These are phyloP conservation scores for Panaeolus papilionaceus DNA, from an alignment of 768 basidiomycete species.

Conservation along the genomic window DNA sequence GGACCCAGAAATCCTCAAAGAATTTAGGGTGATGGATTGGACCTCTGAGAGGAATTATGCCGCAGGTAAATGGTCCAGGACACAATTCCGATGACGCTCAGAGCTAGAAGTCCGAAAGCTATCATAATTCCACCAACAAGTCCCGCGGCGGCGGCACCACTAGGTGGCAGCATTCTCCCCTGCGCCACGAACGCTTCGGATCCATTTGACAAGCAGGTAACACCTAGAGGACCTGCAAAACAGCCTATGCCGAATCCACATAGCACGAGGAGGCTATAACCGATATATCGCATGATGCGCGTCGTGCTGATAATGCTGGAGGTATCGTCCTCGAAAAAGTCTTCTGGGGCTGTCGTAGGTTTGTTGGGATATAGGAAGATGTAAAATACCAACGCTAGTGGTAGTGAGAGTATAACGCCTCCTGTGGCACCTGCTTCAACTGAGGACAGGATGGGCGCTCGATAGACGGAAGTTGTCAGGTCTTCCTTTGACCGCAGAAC, in stretches of 20 bases:
- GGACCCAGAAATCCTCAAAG: not conserved
- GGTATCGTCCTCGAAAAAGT: conserved; percentile 43
- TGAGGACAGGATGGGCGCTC: conserved; percentile 34
- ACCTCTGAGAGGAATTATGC: not conserved
- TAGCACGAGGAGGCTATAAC: conserved; percentile 26
- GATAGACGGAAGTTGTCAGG: conserved; percentile 26
- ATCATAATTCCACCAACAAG: conserved; percentile 37
- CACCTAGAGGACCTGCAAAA: conserved; percentile 39
- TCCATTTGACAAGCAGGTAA: conserved; percentile 34
- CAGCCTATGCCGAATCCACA: conserved; percentile 33
- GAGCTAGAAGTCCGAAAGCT: conserved; percentile 23
- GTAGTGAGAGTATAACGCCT: conserved; percentile 40
- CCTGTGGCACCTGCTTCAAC: conserved; percentile 40
- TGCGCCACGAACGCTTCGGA: conserved; percentile 19
- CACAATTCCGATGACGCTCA: conserved; percentile 20
- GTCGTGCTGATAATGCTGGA: conserved; percentile 18
- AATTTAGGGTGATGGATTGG: not conserved
- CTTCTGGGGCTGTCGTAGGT: conserved; percentile 32
- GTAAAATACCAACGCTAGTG: conserved; percentile 39
- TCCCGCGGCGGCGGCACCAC: conserved; percentile 39
- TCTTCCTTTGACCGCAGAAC: conserved; percentile 33
- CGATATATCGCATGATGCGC: conserved; percentile 22
- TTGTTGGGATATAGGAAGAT: conserved; percentile 33
- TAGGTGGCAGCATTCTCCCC: conserved; percentile 31
- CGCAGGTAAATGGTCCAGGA: conserved; percentile 25